Base-by-base conservation (phyloP, 768 basidiomycete genomes). In the Psilocybe cyanescens region DNA sequence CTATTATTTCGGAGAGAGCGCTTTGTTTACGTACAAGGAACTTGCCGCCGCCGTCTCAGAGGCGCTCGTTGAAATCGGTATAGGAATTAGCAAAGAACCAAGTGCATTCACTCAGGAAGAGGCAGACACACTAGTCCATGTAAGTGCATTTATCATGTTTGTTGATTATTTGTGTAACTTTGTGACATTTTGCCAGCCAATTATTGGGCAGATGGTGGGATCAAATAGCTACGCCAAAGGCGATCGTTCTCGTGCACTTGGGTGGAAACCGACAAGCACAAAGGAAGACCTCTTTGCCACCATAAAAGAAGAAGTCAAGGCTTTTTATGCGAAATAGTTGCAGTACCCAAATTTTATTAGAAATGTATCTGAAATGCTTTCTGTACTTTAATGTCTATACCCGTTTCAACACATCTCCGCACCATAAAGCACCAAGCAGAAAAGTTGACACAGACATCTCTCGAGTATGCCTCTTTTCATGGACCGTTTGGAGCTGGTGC, bases 1-100 rank as follows among this genome's bases (percentile, higher is more conserved):
- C 17, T 69, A 66, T 29, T 71, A 70, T 61, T 70, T 72, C 47
- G 71, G 47, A 2, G 71, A 72, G 49, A 67, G 64, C 58, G 31
- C 58, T 37, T 62, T 68, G 16, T 70, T 65, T 29, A 64, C 66
- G 1, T 47, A 33, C 4, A 30, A 59, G 8, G 70, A 71, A 39
- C 56, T 65, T 8, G 66, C 64, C 1, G 19, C 55, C 24, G 57
- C 55, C 16, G 66, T 67, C 16, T 60, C 68, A 7, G 61, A 69
- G 31, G 58, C 58, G 1, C 61, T 72, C 8, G 51, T 60, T 17
- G 68, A 68, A 8, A 45, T 63, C 2, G 70, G 69, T 6, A 50
- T 68, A 30, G 60, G 57, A 2, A 44, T 52, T 2, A 55, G 51
- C 7, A 48, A 44, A 8, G 68, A 70, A 44, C 56, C 68, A 0